These are phyloP conservation scores for Quercus rubra DNA, from an alignment of 306 rosid genomes.

Conservation along the genomic window DNA sequence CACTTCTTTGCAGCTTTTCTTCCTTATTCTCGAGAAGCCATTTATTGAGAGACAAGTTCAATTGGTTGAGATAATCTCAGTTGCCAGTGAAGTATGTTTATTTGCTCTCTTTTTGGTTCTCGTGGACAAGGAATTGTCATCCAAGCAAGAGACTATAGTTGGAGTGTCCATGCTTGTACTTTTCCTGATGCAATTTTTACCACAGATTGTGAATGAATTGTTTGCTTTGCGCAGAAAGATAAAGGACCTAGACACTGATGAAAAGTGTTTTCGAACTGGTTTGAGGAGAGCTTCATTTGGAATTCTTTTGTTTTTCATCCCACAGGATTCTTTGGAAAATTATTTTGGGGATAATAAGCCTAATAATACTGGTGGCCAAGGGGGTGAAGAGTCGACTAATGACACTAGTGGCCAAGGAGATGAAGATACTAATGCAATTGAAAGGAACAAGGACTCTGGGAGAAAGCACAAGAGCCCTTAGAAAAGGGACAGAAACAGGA, in stretches of 20 bases:
- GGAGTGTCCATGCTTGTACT: slow-evolving; percentile 62
- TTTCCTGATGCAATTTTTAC: slow-evolving; percentile 53
- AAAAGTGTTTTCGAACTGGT: slow-evolving; percentile 48
- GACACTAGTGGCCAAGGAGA: too few relatives aligned
- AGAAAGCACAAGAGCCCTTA: slow-evolving; percentile 32
- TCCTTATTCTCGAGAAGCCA: slow-evolving; percentile 86
- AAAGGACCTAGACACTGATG: slow-evolving; percentile 41
- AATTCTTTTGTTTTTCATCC: slow-evolving; percentile 47
- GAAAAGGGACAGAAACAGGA: slow-evolving; percentile 12
- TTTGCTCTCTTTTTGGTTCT: slow-evolving; percentile 47
- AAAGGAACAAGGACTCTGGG: slow-evolving; percentile 18
- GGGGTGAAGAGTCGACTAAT: too few relatives aligned
- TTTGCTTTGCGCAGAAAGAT: slow-evolving; percentile 61
- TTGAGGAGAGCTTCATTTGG: slow-evolving; percentile 61
- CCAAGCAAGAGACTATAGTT: slow-evolving; percentile 29
- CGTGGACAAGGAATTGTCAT: slow-evolving; percentile 38
- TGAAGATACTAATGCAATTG: too few relatives aligned
- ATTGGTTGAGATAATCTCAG: slow-evolving; percentile 66
- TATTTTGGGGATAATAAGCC: background rate
- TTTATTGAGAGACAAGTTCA: slow-evolving; percentile 86
- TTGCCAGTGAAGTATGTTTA: slow-evolving; percentile 54
- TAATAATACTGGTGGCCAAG: too few relatives aligned
- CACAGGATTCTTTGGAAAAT: slow-evolving; percentile 53
- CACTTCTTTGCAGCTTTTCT: slow-evolving; percentile 75
- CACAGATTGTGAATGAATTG: slow-evolving; percentile 69